Evolutionary conservation across 139 green algal genomes (phyloP), one percentile per base, ranked within the genome.

Genomic region (Tetratostichococcus sp.): DNA sequence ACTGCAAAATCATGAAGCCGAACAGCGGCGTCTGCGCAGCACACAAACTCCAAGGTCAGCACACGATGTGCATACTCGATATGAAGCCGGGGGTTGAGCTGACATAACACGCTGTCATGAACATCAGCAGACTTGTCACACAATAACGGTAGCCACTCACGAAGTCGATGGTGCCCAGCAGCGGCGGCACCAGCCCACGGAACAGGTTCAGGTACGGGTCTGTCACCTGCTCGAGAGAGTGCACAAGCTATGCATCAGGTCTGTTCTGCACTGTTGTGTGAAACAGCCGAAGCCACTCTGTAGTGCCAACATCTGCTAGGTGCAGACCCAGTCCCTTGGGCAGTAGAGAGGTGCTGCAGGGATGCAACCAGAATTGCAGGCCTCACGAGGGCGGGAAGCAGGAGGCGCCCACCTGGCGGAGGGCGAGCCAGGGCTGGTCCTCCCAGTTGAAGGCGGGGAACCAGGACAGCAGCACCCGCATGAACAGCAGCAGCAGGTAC

Each of bases 191-290:
- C 73, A 98, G 86, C 59, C 90, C 90, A 22, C 90, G 88, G 87
- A 97, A 98, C 75, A 98, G 87, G 84, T 97, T 96, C 33, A 98
- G 87, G 85, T 98, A 98, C 4, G 95, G 95, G 87, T 98, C 95
- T 16, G 95, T 98, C 72, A 97, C 90, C 90, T 97, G 89, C 70
- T 59, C 28, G 23, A 28, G 59, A 1, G 4, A 42, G 16, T 31
- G 0, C 72, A 70, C 14, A 65, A 32, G 43, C 21, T 21, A 68
- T 17, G 43, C 26, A 58, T 57, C 30, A 30, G 28, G 70, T 25
- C 6, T 22, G n/a, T n/a, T n/a, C n/a, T n/a, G n/a, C n/a, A n/a
- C n/a, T n/a, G n/a, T n/a, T n/a, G n/a, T n/a, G n/a, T n/a, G n/a
- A n/a, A n/a, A n/a, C n/a, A n/a, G n/a, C n/a, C n/a, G n/a, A n/a